Evolutionary conservation across 73 alveolate species (phyloP).

Genomic region (Paramecium pentaurelia): DNA sequence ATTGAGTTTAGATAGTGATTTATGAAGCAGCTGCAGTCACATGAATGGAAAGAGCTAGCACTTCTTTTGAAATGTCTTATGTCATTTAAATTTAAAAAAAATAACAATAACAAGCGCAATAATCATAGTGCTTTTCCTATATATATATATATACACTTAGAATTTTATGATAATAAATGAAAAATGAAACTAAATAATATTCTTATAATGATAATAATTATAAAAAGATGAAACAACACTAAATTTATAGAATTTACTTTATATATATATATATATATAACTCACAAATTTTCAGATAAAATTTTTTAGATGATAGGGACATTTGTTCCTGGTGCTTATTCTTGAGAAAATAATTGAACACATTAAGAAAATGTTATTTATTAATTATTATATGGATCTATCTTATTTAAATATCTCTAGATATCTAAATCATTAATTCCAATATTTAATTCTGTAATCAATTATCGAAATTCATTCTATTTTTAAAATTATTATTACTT

Average conservation of each 20-base stretch:
- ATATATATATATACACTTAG: neutral
- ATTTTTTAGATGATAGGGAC: neutral
- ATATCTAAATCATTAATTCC: constrained; percentile 82
- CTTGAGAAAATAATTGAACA: constrained; percentile 89
- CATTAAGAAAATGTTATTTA: constrained; percentile 94
- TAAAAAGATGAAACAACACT: neutral
- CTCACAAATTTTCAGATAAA: neutral
- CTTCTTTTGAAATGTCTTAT: neutral
- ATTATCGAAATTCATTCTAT: constrained; percentile 81
- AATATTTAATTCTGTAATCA: constrained; percentile 75
- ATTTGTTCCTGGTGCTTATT: neutral
- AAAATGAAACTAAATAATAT: neutral
- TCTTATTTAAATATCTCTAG: constrained; percentile 75
- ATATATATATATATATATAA: neutral
- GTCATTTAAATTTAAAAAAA: neutral
- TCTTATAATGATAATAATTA: neutral
- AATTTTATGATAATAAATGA: neutral
- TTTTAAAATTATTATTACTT: constrained; percentile 49
- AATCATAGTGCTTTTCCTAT: neutral
- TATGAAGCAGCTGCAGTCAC: neutral
- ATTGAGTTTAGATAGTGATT: neutral
- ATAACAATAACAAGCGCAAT: neutral
- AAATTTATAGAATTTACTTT: neutral
- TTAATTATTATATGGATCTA: constrained; percentile 94
- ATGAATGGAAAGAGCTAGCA: neutral